phyloP scores from a whole-genome alignment of 805 yeast species.

The Blastobotrys peoriensis region DNA sequence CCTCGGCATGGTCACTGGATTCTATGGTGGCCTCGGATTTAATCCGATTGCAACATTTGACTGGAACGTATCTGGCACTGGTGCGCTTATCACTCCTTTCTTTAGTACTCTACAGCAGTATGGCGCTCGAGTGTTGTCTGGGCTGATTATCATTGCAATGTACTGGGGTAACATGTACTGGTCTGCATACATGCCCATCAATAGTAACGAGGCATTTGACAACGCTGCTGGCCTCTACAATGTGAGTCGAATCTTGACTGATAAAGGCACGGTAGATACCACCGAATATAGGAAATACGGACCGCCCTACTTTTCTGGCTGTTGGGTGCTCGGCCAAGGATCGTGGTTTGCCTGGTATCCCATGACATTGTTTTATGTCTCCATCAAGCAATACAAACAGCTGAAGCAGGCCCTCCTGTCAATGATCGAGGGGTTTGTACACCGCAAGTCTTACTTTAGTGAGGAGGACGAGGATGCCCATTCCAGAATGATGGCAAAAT shows the following conservation, averaged over 20 bases:
- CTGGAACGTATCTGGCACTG: slow-evolving; percentile 23
- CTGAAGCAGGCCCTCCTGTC: slow-evolving; percentile 26
- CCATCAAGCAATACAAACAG: slow-evolving; percentile 3
- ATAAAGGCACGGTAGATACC: slow-evolving; percentile 35
- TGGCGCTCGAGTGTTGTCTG: slow-evolving; percentile 8
- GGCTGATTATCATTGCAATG: slow-evolving; percentile 18
- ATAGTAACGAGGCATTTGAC: slow-evolving; percentile 35
- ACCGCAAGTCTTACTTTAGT: slow-evolving; percentile 1
- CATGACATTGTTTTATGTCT: slow-evolving; percentile 44
- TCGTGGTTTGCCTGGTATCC: slow-evolving; percentile 48
- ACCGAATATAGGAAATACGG: slow-evolving; percentile 42
- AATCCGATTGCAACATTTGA: slow-evolving; percentile 40
- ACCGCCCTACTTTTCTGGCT: slow-evolving; percentile 54
- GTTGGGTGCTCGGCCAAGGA: slow-evolving; percentile 46
- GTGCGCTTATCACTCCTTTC: slow-evolving; percentile 22
- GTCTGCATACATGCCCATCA: slow-evolving; percentile 47
- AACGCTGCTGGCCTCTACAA: slow-evolving; percentile 41
- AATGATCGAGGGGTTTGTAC: slow-evolving; percentile 6
- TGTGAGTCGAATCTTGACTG: slow-evolving; percentile 39
- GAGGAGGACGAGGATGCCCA: slow-evolving; percentile 36
- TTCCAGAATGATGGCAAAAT: slow-evolving; percentile 42
- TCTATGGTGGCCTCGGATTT: slow-evolving; percentile 41
- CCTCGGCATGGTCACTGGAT: slow-evolving; percentile 58
- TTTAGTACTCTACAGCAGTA: slow-evolving; percentile 29
- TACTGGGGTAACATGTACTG: slow-evolving; percentile 45